A percentile compares a stretch with the other conserved stretches of the same genome.
phyloP scores from a whole-genome alignment of 139 green algal genomes.

The Closterium sp. region DNA sequence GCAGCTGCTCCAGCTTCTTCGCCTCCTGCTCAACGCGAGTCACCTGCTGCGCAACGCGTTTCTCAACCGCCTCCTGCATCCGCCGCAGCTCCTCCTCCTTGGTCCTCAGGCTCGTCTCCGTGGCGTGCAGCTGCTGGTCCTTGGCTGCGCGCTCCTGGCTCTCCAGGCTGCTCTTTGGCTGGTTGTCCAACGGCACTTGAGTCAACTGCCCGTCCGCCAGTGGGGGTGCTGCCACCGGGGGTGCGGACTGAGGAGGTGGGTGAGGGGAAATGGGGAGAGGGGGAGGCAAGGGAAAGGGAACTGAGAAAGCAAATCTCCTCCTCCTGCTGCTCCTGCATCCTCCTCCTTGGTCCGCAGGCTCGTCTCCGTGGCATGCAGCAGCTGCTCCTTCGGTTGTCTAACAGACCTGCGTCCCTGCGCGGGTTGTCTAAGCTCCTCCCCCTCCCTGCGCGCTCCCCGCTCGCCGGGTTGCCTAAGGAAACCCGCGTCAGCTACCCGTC shows the following conservation, averaged over 20 bases:
- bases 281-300: no score
- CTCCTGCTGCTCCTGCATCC: no score
- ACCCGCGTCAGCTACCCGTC: no score
- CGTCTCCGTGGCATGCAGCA: neutral
- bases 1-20: slow-evolving; percentile 30
- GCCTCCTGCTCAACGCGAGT: slow-evolving; percentile 37
- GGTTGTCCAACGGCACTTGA: no score
- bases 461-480: no score
- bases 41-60: slow-evolving; percentile 17
- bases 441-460: neutral
- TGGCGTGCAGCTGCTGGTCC: slow-evolving; percentile 11
- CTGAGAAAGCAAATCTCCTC: neutral
- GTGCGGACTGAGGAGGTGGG: no score
- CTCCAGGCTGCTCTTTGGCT: no score
- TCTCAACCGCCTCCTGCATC: slow-evolving; percentile 35
- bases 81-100: slow-evolving; percentile 41
- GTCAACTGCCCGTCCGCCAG: no score
- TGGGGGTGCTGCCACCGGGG: no score
- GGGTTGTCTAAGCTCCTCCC: no score
- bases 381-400: slow-evolving; percentile 14
- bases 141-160: neutral
- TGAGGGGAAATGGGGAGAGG: no score
- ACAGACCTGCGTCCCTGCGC: no score
- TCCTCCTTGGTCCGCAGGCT: slow-evolving; percentile 12
- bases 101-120: neutral